Evolutionary conservation across 2,329 filamentous ascomycete species (phyloP).

Genomic region (Colletotrichum viniferum): DNA sequence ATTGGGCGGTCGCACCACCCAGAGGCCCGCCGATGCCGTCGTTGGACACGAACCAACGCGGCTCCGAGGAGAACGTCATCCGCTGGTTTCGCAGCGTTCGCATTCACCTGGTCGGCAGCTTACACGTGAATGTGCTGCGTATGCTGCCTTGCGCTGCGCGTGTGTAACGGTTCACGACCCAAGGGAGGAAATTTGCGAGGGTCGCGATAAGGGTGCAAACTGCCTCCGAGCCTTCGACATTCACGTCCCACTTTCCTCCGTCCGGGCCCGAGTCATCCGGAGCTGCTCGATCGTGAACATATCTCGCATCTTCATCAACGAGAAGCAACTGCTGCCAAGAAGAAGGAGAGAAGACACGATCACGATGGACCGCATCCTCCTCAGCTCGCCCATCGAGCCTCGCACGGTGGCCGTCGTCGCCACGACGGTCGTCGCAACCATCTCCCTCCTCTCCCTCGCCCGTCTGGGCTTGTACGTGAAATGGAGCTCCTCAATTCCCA

Average conservation of each 20-base stretch:
- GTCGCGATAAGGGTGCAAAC: neutral
- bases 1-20: neutral
- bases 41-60: neutral
- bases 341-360: neutral
- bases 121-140: neutral
- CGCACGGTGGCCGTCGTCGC: slow-evolving; percentile 37
- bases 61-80: neutral
- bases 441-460: slow-evolving; percentile 40
- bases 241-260: neutral
- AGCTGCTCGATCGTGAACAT: neutral
- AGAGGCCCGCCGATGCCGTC: neutral
- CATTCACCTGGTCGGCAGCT: neutral
- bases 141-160: neutral
- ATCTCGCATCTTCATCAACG: neutral
- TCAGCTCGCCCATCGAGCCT: slow-evolving; percentile 26
- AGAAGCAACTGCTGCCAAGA: neutral
- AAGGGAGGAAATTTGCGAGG: neutral
- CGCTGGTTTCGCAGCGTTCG: neutral
- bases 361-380: slow-evolving; percentile 34
- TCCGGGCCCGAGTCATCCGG: neutral
- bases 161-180: neutral
- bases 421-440: slow-evolving; percentile 45
- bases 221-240: neutral
- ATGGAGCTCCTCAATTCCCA: slow-evolving; percentile 43
- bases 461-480: slow-evolving; percentile 44